These are phyloP conservation scores for Tetradesmus lagerheimii DNA, from an alignment of 139 green algal genomes.

Conservation along the genomic window DNA sequence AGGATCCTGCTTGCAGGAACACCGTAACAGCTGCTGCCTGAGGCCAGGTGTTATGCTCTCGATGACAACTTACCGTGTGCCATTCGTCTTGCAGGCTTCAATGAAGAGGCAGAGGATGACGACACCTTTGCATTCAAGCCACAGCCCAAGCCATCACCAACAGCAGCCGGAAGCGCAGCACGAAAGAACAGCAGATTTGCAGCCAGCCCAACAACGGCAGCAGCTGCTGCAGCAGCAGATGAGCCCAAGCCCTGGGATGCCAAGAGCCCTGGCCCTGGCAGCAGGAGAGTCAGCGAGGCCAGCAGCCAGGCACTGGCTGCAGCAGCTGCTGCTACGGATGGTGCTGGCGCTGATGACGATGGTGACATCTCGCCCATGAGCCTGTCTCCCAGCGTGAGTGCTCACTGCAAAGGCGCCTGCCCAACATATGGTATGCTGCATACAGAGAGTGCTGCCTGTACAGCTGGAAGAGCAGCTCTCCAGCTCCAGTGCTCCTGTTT, in stretches of 20 bases:
- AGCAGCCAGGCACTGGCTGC: background rate
- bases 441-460: too few relatives aligned
- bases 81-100: slow-evolving; percentile 47
- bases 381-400: slow-evolving; percentile 29
- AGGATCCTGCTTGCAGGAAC: too few relatives aligned
- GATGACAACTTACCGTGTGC: background rate
- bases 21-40: background rate
- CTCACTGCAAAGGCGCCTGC: background rate
- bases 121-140: background rate
- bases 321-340: background rate
- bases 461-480: background rate
- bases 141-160: background rate
- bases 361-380: slow-evolving; percentile 48
- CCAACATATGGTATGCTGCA: background rate
- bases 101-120: slow-evolving; percentile 21
- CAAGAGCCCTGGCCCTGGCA: background rate
- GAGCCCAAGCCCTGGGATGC: background rate
- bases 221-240: background rate
- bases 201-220: background rate
- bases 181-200: background rate
- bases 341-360: slow-evolving; percentile 17
- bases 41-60: background rate
- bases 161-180: background rate
- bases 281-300: background rate
- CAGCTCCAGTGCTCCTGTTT: background rate